These are phyloP conservation scores for Erodium texanum DNA, from an alignment of 441 rosid genomes.

Conservation along the genomic window DNA sequence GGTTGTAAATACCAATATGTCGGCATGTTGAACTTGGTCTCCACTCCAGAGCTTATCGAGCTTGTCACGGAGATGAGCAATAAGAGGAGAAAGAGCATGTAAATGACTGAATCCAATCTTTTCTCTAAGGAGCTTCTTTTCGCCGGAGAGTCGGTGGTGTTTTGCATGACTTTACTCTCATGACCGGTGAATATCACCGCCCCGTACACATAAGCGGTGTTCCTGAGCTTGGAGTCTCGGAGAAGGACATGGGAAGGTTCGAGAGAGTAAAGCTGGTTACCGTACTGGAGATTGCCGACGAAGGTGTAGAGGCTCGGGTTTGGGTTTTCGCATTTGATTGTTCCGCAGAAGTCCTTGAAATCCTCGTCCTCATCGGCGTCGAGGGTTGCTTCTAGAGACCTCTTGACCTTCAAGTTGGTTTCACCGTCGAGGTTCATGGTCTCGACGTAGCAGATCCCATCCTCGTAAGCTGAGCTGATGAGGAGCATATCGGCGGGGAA, in stretches of 20 bases:
- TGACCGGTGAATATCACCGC: conserved; percentile 82
- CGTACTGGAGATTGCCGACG: conserved; percentile 61
- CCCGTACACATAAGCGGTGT: conserved; percentile 78
- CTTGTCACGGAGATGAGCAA: conserved; percentile 59
- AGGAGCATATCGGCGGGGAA: conserved; percentile 94
- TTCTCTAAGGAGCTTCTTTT: conserved; percentile 90
- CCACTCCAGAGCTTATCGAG: conserved; percentile 63
- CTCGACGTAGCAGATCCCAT: conserved; percentile 92
- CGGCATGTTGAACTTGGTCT: conserved; percentile 46
- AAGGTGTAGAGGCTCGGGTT: conserved; percentile 83
- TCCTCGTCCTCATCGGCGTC: conserved; percentile 43
- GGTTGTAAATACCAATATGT: conserved; percentile 86
- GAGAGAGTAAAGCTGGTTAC: conserved; percentile 55
- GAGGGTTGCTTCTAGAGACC: conserved; percentile 56
- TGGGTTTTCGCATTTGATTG: conserved; percentile 86
- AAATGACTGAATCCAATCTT: conserved; percentile 69
- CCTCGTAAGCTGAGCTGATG: conserved; percentile 75
- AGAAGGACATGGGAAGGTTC: conserved; percentile 88
- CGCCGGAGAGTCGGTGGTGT: conserved; percentile 82
- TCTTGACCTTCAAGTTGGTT: conserved; percentile 80
- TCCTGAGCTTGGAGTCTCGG: conserved; percentile 81
- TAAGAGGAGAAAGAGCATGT: conserved; percentile 52
- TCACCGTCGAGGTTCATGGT: conserved; percentile 95
- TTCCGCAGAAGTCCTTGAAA: conserved; percentile 50
- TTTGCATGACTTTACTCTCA: conserved; percentile 90